phyloP scores from a whole-genome alignment of 306 rosid species.

The Lithocarpus polystachyus region DNA sequence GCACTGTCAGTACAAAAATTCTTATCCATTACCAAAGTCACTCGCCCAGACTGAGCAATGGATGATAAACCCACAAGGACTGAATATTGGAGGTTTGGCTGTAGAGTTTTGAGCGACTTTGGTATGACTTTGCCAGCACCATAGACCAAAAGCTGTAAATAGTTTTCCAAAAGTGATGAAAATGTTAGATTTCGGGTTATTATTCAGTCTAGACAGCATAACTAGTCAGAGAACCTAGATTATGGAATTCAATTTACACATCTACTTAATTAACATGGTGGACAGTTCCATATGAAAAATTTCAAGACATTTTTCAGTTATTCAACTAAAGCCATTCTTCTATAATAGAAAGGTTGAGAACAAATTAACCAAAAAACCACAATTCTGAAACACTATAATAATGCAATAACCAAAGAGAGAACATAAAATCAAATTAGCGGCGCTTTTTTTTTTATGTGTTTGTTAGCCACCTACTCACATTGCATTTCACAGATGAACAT shows the following conservation, averaged over 20 bases:
- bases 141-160: slow-evolving; percentile 77
- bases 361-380: neutral
- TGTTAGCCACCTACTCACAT: slow-evolving; percentile 63
- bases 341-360: neutral
- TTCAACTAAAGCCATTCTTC: neutral
- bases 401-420: neutral
- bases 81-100: slow-evolving; percentile 66
- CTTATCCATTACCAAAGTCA: slow-evolving; percentile 74
- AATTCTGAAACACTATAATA: neutral
- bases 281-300: neutral
- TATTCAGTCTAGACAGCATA: neutral
- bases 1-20: slow-evolving; percentile 74
- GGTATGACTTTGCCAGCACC: slow-evolving; percentile 88
- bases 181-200: slow-evolving; percentile 16
- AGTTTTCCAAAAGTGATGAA: slow-evolving; percentile 3
- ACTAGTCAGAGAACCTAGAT: neutral
- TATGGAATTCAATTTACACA: neutral
- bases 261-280: neutral
- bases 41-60: slow-evolving; percentile 54
- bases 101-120: slow-evolving; percentile 56
- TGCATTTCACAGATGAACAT: slow-evolving; percentile 76
- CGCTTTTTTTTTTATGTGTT: neutral
- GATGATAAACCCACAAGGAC: slow-evolving; percentile 59
- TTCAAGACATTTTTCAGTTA: neutral
- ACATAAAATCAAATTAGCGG: neutral